Evolutionary conservation across 1,284 basidiomycete genomes (phyloP).

Genomic region (Ceratobasidium sp.): DNA sequence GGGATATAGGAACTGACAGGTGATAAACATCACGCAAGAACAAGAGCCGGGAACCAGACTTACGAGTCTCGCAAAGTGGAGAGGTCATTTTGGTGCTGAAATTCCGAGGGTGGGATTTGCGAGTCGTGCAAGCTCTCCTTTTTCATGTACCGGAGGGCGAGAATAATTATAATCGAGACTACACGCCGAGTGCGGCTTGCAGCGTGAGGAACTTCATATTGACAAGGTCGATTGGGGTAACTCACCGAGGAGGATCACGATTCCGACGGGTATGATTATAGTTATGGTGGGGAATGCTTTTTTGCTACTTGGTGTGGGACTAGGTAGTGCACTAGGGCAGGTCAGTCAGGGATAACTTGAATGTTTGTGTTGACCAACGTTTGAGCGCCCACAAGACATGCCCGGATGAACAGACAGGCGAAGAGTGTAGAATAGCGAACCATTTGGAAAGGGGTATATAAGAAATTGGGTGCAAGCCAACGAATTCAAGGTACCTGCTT

Average conservation of each 20-base stretch:
- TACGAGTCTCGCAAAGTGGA: not conserved
- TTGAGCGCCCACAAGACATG: not conserved
- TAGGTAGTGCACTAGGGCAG: not conserved
- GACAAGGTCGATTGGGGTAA: not conserved
- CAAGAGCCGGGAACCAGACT: not conserved
- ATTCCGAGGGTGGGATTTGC: not conserved
- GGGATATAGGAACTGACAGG: not conserved
- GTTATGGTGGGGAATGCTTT: not conserved
- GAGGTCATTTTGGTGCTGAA: constrained; percentile 2
- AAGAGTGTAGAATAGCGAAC: not conserved
- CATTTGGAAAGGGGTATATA: not conserved
- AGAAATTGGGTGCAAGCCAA: not conserved
- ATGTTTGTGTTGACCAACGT: not conserved
- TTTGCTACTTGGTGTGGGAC: not conserved
- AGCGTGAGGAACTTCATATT: not conserved
- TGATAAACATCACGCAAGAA: not conserved
- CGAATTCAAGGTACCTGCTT: not conserved
- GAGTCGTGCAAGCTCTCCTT: not conserved
- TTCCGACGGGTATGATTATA: not conserved
- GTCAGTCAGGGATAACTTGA: not conserved
- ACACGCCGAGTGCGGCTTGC: not conserved
- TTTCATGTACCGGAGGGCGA: not conserved
- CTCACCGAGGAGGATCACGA: not conserved
- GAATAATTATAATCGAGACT: not conserved
- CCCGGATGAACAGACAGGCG: not conserved